Base-by-base conservation (phyloP, 1,139 yeast species). In the Kodamaea fungicola region DNA sequence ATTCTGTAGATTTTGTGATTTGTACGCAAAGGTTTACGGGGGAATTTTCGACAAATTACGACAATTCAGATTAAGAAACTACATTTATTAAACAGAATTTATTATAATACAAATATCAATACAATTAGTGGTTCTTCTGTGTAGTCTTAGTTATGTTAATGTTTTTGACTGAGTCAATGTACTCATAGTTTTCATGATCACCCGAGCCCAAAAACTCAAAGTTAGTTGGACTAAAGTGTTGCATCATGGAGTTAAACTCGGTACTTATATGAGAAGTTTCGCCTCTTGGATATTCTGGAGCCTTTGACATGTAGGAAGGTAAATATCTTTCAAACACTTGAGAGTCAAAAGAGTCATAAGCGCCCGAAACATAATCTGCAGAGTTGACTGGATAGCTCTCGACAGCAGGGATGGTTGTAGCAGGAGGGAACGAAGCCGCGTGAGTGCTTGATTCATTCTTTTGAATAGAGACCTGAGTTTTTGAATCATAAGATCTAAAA, bases 261-360 rank as follows among this genome's bases (percentile, higher is more conserved):
- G 26, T 34, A 46, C 47, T 16, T 40, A 41, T 12, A 40, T 39
- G 13, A 29, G 30, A 25, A 38, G 9, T 8, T 23, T 23, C 26
- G 9, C 10, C 26, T 23, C 26, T 23, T 8, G 9, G 9, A 8
- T 23, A n/a, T 8, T 23, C 10, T 4, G 10, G 9, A 8, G 10
- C 4, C 26, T 23, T 23, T 42, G 78, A 59, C 94, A 85, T 85
- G 52, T 85, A 86, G 1, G 95, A 94, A 3, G 96, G 96, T 38
- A 87, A 57, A 49, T 83, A 81, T 35, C 85, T 67, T 1, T 96
- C 96, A 64, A 88, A 87, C 9, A 88, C 73, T 54, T 86, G 92
- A 43, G 87, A 77, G 57, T 88, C 96, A 33, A 87, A 63, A 48
- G 82, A 83, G 57, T 87, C 96, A 70, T 87, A 82, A 12, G 84